Evolutionary conservation across 202 grass and related monocot genomes (phyloP), one percentile per base, ranked within the genome.

Genomic region (Panicum hallii): DNA sequence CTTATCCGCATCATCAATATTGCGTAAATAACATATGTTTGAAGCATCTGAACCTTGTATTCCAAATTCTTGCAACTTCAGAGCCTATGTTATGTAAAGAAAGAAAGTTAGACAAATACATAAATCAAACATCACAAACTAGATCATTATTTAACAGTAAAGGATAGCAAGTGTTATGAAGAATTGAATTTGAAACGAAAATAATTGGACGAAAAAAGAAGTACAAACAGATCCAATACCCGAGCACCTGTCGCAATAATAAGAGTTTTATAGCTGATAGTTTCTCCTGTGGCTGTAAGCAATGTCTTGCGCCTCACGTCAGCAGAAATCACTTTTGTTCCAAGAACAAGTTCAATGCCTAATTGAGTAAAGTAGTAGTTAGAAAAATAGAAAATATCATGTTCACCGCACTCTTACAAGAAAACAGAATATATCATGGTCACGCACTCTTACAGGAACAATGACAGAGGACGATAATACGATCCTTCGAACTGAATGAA

Each of bases 261-360:
- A 55, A 99, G 96, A 46, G 89, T 92, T 81, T 89, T 94, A 74
- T 99, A 99, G 32, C 91, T 99, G 71, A 99, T 99, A 79, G 93
- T 96, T 92, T 99, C 93, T 85, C 96, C 96, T 1, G 84, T 79
- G 52, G 82, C 61, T 62, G 91, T 96, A 73, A 92, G 42, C 83
- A 99, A 95, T 71, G 86, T 88, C 86, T 94, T 96, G 82, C 71
- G 79, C 64, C 87, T 96, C 60, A 96, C 88, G 79, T 99, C 93
- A 89, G 90, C 91, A 34, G 86, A 83, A 67, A 87, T 89, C 61
- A 99, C 86, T 84, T 77, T 96, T 84, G 96, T 99, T 77, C 93
- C 90, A 64, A 99, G 93, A 89, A 99, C 87, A 79, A 99, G 88
- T 87, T 99, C 96, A 86, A 99, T 96, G 72, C 96, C 96, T 99